Evolutionary conservation across 208 protist species (phyloP).

Genomic region (Lotmaria passim): DNA sequence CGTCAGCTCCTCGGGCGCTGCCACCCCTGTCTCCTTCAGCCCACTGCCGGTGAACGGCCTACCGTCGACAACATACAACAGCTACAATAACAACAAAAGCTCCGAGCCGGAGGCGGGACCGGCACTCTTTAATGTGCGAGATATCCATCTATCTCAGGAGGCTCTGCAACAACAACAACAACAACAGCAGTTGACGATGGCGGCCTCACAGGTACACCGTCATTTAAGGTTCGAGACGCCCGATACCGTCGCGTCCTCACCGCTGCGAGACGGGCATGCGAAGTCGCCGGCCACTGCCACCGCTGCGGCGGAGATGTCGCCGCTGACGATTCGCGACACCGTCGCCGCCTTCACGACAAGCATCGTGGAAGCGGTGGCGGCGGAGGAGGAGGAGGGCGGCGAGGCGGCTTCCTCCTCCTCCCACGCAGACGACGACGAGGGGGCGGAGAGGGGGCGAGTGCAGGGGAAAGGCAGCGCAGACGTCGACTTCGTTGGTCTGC

Average conservation of each 20-base stretch:
- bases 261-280: background rate
- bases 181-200: background rate
- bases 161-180: background rate
- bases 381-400: background rate
- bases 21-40: slow-evolving; percentile 10
- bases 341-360: background rate
- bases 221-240: slow-evolving; percentile 2
- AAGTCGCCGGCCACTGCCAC: background rate
- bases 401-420: background rate
- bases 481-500: no score
- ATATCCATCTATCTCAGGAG: no score
- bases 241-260: background rate
- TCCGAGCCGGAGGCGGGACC: no score
- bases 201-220: background rate
- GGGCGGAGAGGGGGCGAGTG: background rate
- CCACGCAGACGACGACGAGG: background rate
- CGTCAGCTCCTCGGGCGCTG: slow-evolving; percentile 11
- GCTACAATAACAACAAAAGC: background rate
- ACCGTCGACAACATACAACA: background rate
- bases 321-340: slow-evolving; percentile 6
- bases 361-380: background rate
- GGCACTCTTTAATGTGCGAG: no score
- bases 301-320: background rate
- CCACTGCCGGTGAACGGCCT: background rate
- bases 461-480: no score